These are phyloP conservation scores for Nitzschia inconspicua DNA, from an alignment of 108 stramenopile genomes.

Conservation along the genomic window DNA sequence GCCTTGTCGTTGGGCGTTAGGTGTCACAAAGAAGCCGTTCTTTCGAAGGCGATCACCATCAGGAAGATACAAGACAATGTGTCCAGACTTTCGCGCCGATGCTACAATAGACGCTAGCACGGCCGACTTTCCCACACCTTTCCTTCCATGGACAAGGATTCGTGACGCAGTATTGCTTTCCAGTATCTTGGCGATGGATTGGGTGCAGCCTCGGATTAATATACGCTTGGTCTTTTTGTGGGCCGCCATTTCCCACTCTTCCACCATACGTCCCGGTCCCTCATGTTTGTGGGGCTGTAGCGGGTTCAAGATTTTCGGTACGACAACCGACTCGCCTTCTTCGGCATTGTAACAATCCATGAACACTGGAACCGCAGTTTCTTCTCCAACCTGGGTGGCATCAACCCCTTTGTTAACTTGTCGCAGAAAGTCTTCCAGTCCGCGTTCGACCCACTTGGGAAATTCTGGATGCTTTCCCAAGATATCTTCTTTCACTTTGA, in stretches of 20 bases:
- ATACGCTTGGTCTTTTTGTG: slow-evolving; percentile 71
- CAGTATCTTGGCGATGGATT: slow-evolving; percentile 41
- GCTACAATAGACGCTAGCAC: slow-evolving; percentile 71
- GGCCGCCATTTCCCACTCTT: slow-evolving; percentile 79
- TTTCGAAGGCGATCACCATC: slow-evolving; percentile 70
- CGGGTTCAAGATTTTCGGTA: slow-evolving; percentile 63
- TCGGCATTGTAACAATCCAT: slow-evolving; percentile 57
- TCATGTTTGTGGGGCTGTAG: slow-evolving; percentile 54
- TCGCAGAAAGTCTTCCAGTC: slow-evolving; percentile 58
- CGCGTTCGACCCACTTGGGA: slow-evolving; percentile 52
- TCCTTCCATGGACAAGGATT: slow-evolving; percentile 57
- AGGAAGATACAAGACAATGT: slow-evolving; percentile 73
- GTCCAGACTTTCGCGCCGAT: slow-evolving; percentile 65
- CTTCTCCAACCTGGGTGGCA: background rate
- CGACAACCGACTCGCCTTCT: slow-evolving; percentile 37
- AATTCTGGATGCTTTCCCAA: slow-evolving; percentile 61
- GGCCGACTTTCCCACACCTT: slow-evolving; percentile 77
- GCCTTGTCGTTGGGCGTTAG: slow-evolving; percentile 44
- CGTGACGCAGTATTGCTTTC: slow-evolving; percentile 29
- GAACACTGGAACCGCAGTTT: slow-evolving; percentile 54
- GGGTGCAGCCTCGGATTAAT: slow-evolving; percentile 58
- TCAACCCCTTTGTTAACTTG: slow-evolving; percentile 28
- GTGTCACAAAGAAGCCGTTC: slow-evolving; percentile 64
- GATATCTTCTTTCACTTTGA: slow-evolving; percentile 45
- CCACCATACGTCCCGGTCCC: slow-evolving; percentile 73